Evolutionary conservation across 345 rosid genomes (phyloP), one percentile per base, ranked within the genome.

Genomic region (Punica granatum): DNA sequence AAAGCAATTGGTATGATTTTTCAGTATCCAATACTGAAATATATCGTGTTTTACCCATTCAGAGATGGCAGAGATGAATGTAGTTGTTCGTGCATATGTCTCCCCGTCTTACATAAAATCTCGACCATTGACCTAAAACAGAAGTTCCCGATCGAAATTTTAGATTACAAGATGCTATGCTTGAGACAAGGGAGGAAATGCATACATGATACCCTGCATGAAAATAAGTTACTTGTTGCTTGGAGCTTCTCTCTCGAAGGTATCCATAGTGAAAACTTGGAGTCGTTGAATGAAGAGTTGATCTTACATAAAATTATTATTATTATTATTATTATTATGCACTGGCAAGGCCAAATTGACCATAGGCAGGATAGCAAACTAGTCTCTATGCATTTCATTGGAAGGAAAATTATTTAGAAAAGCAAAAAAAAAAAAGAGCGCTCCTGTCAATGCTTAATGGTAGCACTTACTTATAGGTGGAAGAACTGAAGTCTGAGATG

Each of bases 401-500:
- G 53, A 48, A n/a, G 18, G 25, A 48, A 18, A 36, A 36, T 3
- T n/a, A n/a, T n/a, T n/a, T n/a, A n/a, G 30, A 51, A 19, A 51
- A 23, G 6, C 0, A 23, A 14, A 48, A 21, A 19, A 19, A 48
- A 19, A 25, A 51, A 30, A 23, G 23, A 46, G 19, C 3, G 10
- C 31, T 53, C 31, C 59, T 9, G 2, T 10, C 19, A 9, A 56
- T 56, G 61, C 34, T 56, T 13, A 26, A 28, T 2, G 34, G 34
- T 30, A 42, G 26, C 59, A 2, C 35, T 58, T 16, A 70, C 35
- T 77, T 75, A 70, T 77, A 94, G 99, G 93, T 91, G 68, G 82
- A 81, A 82, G 99, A 94, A 77, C 80, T 94, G 76, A 91, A 94
- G 82, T 73, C 73, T 31, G 81, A 82, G 73, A 89, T 94, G 97